Percentiles rank a stretch among this genome's conserved stretches.
Conservation (phyloP, 2,329 filamentous ascomycete species). For the Pseudocercospora musae region DNA sequence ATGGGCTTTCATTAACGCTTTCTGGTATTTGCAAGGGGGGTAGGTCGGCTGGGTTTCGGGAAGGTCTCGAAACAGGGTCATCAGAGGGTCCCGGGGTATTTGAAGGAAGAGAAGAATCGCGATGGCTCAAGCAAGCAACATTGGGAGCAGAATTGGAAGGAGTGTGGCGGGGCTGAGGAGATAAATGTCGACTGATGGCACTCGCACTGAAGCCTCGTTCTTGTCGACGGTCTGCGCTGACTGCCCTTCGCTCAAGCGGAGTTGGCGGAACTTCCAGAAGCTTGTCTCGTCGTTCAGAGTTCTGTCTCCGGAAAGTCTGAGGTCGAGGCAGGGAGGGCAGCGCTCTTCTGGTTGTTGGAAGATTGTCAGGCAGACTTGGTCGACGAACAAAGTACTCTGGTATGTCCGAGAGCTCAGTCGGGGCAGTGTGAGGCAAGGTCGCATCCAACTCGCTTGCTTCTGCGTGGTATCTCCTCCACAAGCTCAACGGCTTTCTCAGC, state of each 20-base stretch:
- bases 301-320: slow-evolving; percentile 77
- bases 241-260: slow-evolving; percentile 65
- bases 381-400: slow-evolving; percentile 21
- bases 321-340: slow-evolving; percentile 73
- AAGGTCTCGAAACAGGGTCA: slow-evolving; percentile 2
- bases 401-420: slow-evolving; percentile 31
- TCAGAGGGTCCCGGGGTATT: slow-evolving; percentile 1
- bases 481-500: slow-evolving; percentile 23
- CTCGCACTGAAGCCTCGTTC: slow-evolving; percentile 36
- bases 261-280: slow-evolving; percentile 64
- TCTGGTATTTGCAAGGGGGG: slow-evolving; percentile 26
- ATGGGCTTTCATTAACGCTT: slow-evolving; percentile 5
- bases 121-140: slow-evolving; percentile 14
- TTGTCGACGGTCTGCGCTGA: slow-evolving; percentile 58
- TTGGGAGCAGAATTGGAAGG: slow-evolving; percentile 42
- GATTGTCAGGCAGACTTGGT: slow-evolving; percentile 24
- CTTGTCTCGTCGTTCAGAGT: slow-evolving; percentile 73
- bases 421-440: slow-evolving; percentile 21
- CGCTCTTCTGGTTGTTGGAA: slow-evolving; percentile 30
- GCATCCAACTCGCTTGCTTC: slow-evolving; percentile 13
- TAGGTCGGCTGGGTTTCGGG: slow-evolving; percentile 16
- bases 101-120: slow-evolving; percentile 5
- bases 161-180: slow-evolving; percentile 38
- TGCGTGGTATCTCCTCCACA: slow-evolving; percentile 34
- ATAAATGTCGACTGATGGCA: slow-evolving; percentile 42